Percentiles rank a stretch among this genome's conserved stretches.
Conservation (phyloP, 2,329 filamentous ascomycete species). For the Sclerotinia minor region DNA sequence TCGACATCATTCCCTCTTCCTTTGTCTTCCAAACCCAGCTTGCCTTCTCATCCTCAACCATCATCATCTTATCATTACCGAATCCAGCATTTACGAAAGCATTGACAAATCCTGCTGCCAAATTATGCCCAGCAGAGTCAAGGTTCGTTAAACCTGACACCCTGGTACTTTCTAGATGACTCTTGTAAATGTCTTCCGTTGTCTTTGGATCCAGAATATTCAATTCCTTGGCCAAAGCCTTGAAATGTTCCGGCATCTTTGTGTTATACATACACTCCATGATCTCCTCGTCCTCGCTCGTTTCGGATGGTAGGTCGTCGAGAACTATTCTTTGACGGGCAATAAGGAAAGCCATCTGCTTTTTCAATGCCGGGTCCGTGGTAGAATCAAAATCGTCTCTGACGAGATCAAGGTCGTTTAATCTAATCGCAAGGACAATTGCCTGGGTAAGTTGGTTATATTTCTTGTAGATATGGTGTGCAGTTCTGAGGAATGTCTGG, state of each 20-base stretch:
- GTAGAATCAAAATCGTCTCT: conserved; percentile 77
- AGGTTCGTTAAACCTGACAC: conserved; percentile 92
- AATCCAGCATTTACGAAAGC: conserved; percentile 96
- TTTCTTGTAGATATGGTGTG: conserved; percentile 88
- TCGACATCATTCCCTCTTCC: conserved; percentile 95
- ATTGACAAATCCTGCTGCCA: conserved; percentile 95
- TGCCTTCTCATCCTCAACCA: conserved; percentile 82
- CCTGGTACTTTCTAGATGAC: conserved; percentile 91
- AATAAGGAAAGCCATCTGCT: conserved; percentile 91
- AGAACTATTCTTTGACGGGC: conserved; percentile 88
- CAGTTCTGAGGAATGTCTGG: conserved; percentile 88
- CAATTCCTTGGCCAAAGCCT: conserved; percentile 88
- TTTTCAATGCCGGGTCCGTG: conserved; percentile 78
- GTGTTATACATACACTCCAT: conserved; percentile 84
- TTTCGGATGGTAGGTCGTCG: conserved; percentile 63
- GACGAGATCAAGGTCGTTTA: conserved; percentile 86
- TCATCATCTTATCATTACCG: conserved; percentile 96
- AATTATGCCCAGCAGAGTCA: conserved; percentile 92
- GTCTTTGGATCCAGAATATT: conserved; percentile 97
- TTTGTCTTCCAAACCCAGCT: conserved; percentile 99
- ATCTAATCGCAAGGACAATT: conserved; percentile 87
- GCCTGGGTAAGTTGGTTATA: conserved; percentile 94
- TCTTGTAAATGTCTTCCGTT: conserved; percentile 99
- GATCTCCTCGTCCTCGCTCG: conserved; percentile 71
- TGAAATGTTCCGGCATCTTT: conserved; percentile 88